These are phyloP conservation scores for Globisporangium radiosum DNA, from an alignment of 352 stramenopile species.

Conservation along the genomic window DNA sequence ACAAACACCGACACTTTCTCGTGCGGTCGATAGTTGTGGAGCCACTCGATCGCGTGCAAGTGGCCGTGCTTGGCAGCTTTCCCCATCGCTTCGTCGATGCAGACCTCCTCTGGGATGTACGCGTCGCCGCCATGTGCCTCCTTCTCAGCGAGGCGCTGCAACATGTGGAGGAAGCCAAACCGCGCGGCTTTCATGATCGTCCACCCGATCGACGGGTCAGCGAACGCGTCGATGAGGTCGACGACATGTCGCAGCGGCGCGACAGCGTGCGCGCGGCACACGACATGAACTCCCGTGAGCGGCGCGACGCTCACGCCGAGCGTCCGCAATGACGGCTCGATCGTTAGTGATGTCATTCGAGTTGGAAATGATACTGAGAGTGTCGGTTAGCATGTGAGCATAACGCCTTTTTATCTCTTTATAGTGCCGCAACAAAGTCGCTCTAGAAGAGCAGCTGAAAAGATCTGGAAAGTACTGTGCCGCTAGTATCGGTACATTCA, in stretches of 20 bases:
- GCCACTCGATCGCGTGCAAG: constrained; percentile 23
- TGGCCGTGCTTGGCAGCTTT: constrained; percentile 30
- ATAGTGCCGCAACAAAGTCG: neutral
- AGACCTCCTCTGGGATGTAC: constrained; percentile 14
- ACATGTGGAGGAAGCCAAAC: constrained; percentile 31
- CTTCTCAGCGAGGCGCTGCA: constrained; percentile 24
- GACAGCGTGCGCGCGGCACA: constrained; percentile 12
- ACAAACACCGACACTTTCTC: constrained; percentile 31
- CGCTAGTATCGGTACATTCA: neutral
- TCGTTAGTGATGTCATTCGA: too few relatives aligned
- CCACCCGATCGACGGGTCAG: constrained; percentile 32
- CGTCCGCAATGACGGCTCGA: neutral
- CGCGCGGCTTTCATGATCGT: constrained; percentile 30
- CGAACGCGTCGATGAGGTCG: constrained; percentile 24
- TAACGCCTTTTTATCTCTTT: neutral
- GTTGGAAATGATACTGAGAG: neutral
- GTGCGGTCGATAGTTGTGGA: constrained; percentile 21
- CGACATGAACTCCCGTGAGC: constrained; percentile 17
- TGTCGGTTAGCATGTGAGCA: neutral
- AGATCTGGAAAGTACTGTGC: neutral
- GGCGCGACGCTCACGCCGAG: neutral
- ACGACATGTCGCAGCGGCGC: constrained; percentile 34
- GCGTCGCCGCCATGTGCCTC: constrained; percentile 6
- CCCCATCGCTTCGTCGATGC: constrained; percentile 31
- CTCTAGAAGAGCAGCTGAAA: neutral